Base-by-base conservation (phyloP, 2,329 filamentous ascomycete genomes). In the Hysterium pulicare region DNA sequence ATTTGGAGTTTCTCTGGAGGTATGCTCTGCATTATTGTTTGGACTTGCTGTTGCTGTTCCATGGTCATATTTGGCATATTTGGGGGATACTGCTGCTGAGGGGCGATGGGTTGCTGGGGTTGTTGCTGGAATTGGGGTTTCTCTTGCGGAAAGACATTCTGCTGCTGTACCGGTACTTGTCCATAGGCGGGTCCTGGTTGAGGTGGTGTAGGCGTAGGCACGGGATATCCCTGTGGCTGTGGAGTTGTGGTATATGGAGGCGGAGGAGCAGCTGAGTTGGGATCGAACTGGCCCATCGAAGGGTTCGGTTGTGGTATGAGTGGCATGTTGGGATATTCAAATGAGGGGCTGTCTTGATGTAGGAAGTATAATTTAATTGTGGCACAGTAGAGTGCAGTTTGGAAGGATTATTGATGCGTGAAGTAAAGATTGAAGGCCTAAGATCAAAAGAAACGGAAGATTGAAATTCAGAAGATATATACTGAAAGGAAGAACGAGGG, bases 1-100 rank as follows among this genome's bases (percentile, higher is more conserved):
- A 57, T 49, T 34, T 61, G 55, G 5, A 61, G 41, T 37, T 64
- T 62, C 36, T 64, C 59, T 8, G 58, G 57, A 28, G 60, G 57
- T 48, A 62, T 54, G 24, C 49, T 54, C 31, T 59, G 55, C 11
- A 61, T 41, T n/a, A 58, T 49, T 33, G 56, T 52, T 41, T 64
- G 57, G 2, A 59, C 49, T 44, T 62, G 58, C 30, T 59, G 54
- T 21, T 58, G 40, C 33, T 62, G 56, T 30, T 60, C 51, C n/a
- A 52, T 42, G 2, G 54, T 55, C 48, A 61, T 57, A 15, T 48
- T 58, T 17, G 46, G 45, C 7, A 51, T 34, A 38, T 53, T 56
- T 38, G 57, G 54, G 10, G 49, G 49, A 11, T 50, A 47, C 20
- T 55, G 57, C 24, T 54, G 51, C 17, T 38, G 36, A 3, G 17